Conservation (phyloP, 1,284 basidiomycete species). For the Pterula multifida region DNA sequence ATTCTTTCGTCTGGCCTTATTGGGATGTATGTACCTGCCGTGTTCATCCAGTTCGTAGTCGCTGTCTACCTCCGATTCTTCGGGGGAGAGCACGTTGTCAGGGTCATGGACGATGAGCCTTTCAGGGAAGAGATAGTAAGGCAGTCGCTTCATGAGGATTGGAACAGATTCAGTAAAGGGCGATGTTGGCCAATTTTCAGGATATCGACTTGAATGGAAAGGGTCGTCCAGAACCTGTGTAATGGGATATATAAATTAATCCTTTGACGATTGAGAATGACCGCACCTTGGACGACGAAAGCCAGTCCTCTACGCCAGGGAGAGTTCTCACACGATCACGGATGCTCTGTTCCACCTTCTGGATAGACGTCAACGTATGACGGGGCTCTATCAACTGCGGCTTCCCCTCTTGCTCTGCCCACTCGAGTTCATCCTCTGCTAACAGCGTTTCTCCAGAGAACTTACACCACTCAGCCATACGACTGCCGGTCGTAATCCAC, state of each 20-base stretch:
- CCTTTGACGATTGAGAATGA: no score
- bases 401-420: not conserved
- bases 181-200: not conserved
- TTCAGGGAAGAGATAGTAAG: conserved; percentile 2
- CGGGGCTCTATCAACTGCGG: not conserved
- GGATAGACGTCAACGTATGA: not conserved
- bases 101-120: conserved; percentile 3
- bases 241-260: not conserved
- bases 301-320: not conserved
- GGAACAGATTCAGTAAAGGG: not conserved
- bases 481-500: conserved; percentile 7
- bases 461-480: conserved; percentile 5
- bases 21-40: no score
- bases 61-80: not conserved
- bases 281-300: not conserved
- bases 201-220: not conserved
- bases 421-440: not conserved
- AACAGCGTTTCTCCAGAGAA: not conserved
- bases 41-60: not conserved
- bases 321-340: not conserved
- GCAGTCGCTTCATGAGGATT: not conserved
- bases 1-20: no score
- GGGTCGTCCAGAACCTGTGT: not conserved
- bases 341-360: not conserved
- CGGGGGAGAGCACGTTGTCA: not conserved